Evolutionary conservation across 768 basidiomycete species (phyloP).

Genomic region (Lentinula lateritia): DNA sequence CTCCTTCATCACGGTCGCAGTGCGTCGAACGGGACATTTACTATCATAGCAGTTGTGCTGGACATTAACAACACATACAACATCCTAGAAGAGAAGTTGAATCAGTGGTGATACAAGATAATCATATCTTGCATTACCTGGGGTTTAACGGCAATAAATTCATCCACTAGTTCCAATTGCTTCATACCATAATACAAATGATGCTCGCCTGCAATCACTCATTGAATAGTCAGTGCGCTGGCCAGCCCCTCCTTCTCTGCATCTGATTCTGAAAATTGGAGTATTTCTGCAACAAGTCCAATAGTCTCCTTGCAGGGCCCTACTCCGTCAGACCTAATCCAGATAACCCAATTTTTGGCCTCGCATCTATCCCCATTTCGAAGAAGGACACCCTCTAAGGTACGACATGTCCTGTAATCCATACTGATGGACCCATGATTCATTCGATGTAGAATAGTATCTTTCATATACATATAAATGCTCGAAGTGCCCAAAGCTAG

Average conservation of each 20-base stretch:
- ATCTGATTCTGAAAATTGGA: neutral
- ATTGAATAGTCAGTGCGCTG: neutral
- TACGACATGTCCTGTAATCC: too few species aligned
- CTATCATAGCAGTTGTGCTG: neutral
- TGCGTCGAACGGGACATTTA: neutral
- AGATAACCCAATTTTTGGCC: too few species aligned
- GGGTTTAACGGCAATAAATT: neutral
- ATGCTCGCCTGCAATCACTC: neutral
- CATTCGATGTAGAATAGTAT: too few species aligned
- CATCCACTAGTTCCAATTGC: neutral
- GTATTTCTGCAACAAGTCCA: neutral
- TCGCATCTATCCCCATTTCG: too few species aligned
- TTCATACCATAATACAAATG: neutral
- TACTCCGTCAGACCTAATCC: too few species aligned
- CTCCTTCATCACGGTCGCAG: neutral
- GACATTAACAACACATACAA: neutral
- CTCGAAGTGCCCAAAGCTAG: too few species aligned
- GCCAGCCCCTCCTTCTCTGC: neutral
- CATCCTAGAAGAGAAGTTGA: neutral
- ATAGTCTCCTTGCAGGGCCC: too few species aligned
- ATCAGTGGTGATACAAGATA: neutral
- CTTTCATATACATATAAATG: too few species aligned
- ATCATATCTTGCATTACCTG: neutral
- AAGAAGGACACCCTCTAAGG: too few species aligned
- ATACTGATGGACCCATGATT: too few species aligned